Evolutionary conservation across 2,329 filamentous ascomycete species (phyloP).

Genomic region (Diaporthe capsici): DNA sequence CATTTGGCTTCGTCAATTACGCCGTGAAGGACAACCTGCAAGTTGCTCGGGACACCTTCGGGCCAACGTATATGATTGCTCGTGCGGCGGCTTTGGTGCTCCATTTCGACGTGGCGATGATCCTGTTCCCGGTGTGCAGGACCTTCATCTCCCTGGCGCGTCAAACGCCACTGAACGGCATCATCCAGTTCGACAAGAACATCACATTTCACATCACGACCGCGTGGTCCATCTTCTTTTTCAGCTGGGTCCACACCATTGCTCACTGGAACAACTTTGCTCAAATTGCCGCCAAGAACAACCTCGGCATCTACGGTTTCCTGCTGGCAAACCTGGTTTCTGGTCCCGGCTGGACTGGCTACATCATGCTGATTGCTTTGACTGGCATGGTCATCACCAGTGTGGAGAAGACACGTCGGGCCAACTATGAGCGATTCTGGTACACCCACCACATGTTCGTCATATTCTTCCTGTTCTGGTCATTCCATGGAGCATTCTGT

Average conservation of each 20-base stretch:
- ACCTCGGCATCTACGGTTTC: conserved; percentile 83
- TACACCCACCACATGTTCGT: conserved; percentile 91
- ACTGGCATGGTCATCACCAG: conserved; percentile 86
- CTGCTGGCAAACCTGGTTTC: conserved; percentile 83
- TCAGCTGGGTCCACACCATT: conserved; percentile 88
- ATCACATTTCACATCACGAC: conserved; percentile 90
- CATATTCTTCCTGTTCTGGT: conserved; percentile 91
- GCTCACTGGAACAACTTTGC: conserved; percentile 92
- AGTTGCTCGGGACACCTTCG: conserved; percentile 76
- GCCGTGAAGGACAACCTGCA: conserved; percentile 82
- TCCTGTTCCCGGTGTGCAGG: conserved; percentile 86
- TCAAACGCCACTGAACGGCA: conserved; percentile 86
- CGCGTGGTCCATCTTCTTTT: conserved; percentile 91
- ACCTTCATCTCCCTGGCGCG: conserved; percentile 86
- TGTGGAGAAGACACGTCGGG: conserved; percentile 81
- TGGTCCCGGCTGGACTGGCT: conserved; percentile 88
- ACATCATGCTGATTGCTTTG: conserved; percentile 84
- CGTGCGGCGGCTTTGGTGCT: conserved; percentile 82
- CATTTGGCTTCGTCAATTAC: conserved; percentile 86
- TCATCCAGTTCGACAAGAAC: conserved; percentile 91
- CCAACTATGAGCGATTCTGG: conserved; percentile 93
- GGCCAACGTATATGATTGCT: conserved; percentile 82
- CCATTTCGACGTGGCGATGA: conserved; percentile 84
- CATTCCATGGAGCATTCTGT: conserved; percentile 89
- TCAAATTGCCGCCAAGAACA: conserved; percentile 80